Percentiles rank a stretch among this genome's conserved stretches.
Evolutionary conservation across 805 yeast species (phyloP).

Genomic region (Ogataea methanolica): DNA sequence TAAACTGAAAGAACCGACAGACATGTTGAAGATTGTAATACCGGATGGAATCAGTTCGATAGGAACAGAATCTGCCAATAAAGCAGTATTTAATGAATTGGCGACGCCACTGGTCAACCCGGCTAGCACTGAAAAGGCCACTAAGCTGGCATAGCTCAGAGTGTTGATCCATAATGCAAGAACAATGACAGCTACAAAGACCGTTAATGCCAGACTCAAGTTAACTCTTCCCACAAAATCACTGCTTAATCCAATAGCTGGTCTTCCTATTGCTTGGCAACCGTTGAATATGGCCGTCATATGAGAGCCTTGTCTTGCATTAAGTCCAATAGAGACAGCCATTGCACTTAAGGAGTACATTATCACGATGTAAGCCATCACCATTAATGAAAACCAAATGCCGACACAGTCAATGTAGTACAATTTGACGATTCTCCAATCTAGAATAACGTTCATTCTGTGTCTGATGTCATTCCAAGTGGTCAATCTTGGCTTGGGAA

Average conservation of each 20-base stretch:
- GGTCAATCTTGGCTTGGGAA: not conserved
- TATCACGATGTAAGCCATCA: constrained; percentile 36
- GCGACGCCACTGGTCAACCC: constrained; percentile 42
- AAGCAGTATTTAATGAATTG: constrained; percentile 16
- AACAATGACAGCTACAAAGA: constrained; percentile 28
- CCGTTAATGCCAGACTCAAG: constrained; percentile 30
- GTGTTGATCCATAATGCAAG: constrained; percentile 39
- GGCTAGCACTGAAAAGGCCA: constrained; percentile 31
- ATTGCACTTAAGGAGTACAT: constrained; percentile 41
- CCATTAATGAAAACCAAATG: constrained; percentile 25
- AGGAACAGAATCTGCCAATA: constrained; percentile 19
- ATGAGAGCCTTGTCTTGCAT: constrained; percentile 37
- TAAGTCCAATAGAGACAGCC: constrained; percentile 41
- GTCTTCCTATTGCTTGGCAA: constrained; percentile 43
- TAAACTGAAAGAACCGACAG: constrained; percentile 17
- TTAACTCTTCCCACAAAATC: constrained; percentile 42
- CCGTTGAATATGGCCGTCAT: constrained; percentile 38
- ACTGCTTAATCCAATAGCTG: constrained; percentile 38
- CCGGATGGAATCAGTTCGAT: constrained; percentile 17
- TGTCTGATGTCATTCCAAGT: not conserved
- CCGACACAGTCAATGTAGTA: constrained; percentile 4
- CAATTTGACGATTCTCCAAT: constrained; percentile 3
- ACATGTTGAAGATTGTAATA: constrained; percentile 13
- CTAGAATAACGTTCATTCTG: constrained; percentile 2
- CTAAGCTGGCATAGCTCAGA: constrained; percentile 29